Percentiles rank a stretch among this genome's conserved stretches.
Evolutionary conservation across 768 basidiomycete genomes (phyloP).

Genomic region (Mycena pura): DNA sequence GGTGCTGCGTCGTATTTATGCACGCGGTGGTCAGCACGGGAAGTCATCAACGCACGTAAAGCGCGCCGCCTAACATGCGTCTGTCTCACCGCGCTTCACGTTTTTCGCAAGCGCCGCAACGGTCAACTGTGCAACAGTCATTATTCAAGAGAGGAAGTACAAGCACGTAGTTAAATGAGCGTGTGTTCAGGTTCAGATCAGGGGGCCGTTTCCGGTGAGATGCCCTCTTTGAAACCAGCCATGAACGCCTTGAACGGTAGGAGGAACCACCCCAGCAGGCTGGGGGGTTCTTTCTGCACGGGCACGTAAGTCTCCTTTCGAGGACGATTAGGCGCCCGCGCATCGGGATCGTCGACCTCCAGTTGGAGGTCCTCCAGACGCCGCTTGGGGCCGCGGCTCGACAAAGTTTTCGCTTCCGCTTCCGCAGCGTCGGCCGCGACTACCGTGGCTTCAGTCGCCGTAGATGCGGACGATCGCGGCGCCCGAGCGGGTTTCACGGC

Average conservation of each 20-base stretch:
- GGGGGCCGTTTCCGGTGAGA: conserved; percentile 35
- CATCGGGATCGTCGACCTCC: conserved; percentile 42
- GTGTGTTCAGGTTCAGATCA: conserved; percentile 8
- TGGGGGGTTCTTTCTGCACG: conserved; percentile 52
- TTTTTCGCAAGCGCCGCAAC: background rate
- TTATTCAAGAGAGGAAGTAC: conserved; percentile 6
- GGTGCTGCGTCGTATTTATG: conserved; percentile 5
- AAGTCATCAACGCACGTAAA: conserved; percentile 19
- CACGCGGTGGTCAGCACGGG: background rate
- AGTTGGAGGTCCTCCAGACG: conserved; percentile 50
- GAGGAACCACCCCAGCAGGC: conserved; percentile 63
- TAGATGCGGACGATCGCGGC: conserved; percentile 41
- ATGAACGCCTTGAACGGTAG: conserved; percentile 69
- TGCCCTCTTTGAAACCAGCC: conserved; percentile 70
- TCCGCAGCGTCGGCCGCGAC: conserved; percentile 34
- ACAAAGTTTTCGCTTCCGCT: too few relatives aligned
- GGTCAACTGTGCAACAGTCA: conserved; percentile 9
- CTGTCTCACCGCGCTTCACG: background rate
- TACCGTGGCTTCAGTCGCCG: conserved; percentile 50
- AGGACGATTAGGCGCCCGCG: conserved; percentile 56
- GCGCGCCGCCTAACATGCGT: conserved; percentile 21
- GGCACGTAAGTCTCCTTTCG: conserved; percentile 55
- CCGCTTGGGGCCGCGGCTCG: conserved; percentile 52
- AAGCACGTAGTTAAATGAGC: conserved; percentile 15
- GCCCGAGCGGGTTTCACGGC: conserved; percentile 21